phyloP scores from a whole-genome alignment of 495 filamentous ascomycete genomes.

The Podospora fimiseda region DNA sequence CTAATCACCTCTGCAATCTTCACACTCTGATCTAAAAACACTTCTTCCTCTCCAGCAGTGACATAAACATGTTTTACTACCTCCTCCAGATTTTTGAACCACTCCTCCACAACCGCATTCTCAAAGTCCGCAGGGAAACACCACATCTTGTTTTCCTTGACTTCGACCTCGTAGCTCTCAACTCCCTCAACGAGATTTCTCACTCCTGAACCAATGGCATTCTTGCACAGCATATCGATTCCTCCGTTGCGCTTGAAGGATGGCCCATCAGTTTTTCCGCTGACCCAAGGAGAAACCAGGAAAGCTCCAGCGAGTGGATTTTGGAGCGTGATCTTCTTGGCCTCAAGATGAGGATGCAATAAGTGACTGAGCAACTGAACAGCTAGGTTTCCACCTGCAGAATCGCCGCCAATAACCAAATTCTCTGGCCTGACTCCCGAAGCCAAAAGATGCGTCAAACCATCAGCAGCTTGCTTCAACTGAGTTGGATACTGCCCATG shows the following conservation, averaged over 20 bases:
- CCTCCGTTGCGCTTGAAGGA: slow-evolving; percentile 13
- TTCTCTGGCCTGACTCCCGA: slow-evolving; percentile 18
- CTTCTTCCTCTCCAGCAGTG: slow-evolving; percentile 20
- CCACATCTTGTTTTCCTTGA: slow-evolving; percentile 17
- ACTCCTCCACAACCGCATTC: slow-evolving; percentile 12
- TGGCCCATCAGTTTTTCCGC: neutral
- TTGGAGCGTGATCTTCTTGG: slow-evolving; percentile 1
- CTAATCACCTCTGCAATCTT: slow-evolving; percentile 12
- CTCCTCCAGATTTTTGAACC: slow-evolving; percentile 19
- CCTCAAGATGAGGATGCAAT: slow-evolving; percentile 22
- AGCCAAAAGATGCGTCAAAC: slow-evolving; percentile 17
- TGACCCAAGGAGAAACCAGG: slow-evolving; percentile 24
- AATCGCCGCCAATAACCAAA: slow-evolving; percentile 29
- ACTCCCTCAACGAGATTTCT: neutral
- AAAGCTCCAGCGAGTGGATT: slow-evolving; percentile 25
- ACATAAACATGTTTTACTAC: slow-evolving; percentile 16
- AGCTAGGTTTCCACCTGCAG: slow-evolving; percentile 27
- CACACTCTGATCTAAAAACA: slow-evolving; percentile 18
- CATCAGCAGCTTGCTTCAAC: slow-evolving; percentile 24
- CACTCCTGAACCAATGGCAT: neutral
- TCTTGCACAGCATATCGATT: slow-evolving; percentile 26
- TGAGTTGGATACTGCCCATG: slow-evolving; percentile 21
- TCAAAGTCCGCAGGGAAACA: slow-evolving; percentile 18
- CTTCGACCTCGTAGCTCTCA: slow-evolving; percentile 4
- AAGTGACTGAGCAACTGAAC: slow-evolving; percentile 24